Evolutionary conservation across 2,329 filamentous ascomycete genomes (phyloP).

Genomic region (Colletotrichum graminicola): DNA sequence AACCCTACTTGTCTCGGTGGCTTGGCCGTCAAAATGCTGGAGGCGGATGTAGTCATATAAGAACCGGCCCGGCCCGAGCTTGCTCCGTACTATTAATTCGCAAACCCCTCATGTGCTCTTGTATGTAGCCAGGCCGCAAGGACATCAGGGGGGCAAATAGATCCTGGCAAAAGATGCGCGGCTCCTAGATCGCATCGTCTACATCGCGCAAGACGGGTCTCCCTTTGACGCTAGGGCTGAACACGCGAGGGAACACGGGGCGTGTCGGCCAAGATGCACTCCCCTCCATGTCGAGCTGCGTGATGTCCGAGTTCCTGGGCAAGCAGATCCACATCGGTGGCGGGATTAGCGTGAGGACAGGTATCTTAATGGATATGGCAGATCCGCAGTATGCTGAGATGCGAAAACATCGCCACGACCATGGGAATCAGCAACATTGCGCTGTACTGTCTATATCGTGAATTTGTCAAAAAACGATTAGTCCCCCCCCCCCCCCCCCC

Average conservation of each 20-base stretch:
- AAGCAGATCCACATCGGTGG: constrained; percentile 14
- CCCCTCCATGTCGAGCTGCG: constrained; percentile 27
- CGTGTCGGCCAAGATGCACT: constrained; percentile 9
- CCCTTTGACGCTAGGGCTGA: neutral
- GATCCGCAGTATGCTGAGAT: constrained; percentile 21
- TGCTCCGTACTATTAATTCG: neutral
- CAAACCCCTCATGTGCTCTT: neutral
- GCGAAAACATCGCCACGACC: neutral
- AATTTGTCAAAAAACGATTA: constrained; percentile 1
- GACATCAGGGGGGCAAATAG: neutral
- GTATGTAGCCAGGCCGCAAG: neutral
- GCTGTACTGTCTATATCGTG: constrained; percentile 1
- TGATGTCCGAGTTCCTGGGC: constrained; percentile 10
- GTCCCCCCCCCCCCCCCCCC: neutral
- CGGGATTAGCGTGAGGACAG: neutral
- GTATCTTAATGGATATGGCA: neutral
- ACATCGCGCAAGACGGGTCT: neutral
- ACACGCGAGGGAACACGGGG: neutral
- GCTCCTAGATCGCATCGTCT: neutral
- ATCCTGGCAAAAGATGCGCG: neutral
- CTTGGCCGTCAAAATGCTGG: neutral
- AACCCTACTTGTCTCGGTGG: neutral
- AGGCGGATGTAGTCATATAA: neutral
- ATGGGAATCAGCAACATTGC: constrained; percentile 32
- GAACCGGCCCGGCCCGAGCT: neutral